These are phyloP conservation scores for Camillea tinctor DNA, from an alignment of 2,329 filamentous ascomycete species.

Conservation along the genomic window DNA sequence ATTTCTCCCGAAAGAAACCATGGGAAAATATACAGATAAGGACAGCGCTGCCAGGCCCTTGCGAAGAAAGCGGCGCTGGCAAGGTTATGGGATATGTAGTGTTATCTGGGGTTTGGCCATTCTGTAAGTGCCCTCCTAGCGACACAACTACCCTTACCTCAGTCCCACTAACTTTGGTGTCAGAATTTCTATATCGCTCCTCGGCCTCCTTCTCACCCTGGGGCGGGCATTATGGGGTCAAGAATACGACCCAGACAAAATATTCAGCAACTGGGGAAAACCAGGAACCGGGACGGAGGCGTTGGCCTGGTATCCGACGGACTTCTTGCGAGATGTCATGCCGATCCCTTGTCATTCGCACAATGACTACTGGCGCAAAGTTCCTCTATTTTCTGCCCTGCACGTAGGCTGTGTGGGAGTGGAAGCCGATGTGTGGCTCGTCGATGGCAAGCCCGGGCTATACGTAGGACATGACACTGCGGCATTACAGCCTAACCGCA, in stretches of 20 bases:
- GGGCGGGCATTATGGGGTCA: constrained; percentile 31
- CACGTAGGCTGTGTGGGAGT: constrained; percentile 59
- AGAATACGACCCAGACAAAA: constrained; percentile 29
- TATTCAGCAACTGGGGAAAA: constrained; percentile 29
- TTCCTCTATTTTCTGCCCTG: constrained; percentile 63
- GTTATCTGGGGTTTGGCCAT: constrained; percentile 36
- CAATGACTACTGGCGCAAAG: constrained; percentile 68
- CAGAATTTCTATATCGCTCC: constrained; percentile 34
- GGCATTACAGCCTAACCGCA: constrained; percentile 53
- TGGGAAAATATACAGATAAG: neutral
- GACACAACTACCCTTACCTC: neutral
- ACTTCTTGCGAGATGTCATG: constrained; percentile 52
- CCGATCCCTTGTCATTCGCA: constrained; percentile 65
- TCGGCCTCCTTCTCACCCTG: constrained; percentile 33
- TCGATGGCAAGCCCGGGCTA: constrained; percentile 45
- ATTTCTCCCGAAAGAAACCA: neutral
- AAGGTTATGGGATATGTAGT: constrained; percentile 32
- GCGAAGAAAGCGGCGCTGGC: constrained; percentile 17
- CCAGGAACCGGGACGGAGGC: constrained; percentile 34
- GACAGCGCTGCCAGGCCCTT: neutral
- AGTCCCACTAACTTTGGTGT: constrained; percentile 14
- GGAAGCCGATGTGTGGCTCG: constrained; percentile 69
- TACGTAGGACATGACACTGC: constrained; percentile 63
- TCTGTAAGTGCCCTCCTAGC: constrained; percentile 31
- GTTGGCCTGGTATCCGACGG: constrained; percentile 47